Conservation (phyloP, 202 grass and related monocot species). For the Hordeum pubiflorum region DNA sequence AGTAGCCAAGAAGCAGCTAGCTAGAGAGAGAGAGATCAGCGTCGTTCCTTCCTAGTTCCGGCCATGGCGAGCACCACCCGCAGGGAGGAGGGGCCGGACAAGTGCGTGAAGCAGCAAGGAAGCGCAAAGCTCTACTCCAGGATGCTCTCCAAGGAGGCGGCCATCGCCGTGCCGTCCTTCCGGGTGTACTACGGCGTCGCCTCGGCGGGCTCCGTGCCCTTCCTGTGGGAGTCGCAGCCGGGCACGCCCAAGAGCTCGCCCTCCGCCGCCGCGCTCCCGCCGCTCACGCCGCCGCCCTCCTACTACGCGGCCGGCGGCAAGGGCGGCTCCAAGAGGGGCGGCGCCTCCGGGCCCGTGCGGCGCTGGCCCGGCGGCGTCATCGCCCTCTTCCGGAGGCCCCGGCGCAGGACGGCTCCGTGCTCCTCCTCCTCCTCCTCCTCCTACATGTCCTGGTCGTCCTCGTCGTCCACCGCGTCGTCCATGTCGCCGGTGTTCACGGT, state of each 20-base stretch:
- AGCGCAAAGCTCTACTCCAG: constrained; percentile 43
- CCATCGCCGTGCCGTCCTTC: constrained; percentile 56
- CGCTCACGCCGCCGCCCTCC: constrained; percentile 73
- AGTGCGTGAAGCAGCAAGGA: constrained; percentile 17
- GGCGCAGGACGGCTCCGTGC: constrained; percentile 1
- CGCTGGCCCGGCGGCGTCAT: constrained; percentile 26
- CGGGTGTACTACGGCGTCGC: constrained; percentile 75
- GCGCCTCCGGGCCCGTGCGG: background rate
- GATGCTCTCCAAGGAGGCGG: constrained; percentile 57
- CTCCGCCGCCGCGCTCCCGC: constrained; percentile 19
- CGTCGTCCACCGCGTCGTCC: constrained; percentile 20
- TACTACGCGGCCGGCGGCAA: constrained; percentile 28
- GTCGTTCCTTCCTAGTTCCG: background rate
- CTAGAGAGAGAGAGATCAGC: background rate
- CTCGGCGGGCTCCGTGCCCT: constrained; percentile 66
- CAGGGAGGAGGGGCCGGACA: background rate
- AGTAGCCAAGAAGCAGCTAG: too few relatives aligned
- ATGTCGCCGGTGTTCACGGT: constrained; percentile 40
- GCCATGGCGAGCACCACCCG: constrained; percentile 28
- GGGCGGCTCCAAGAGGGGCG: background rate
- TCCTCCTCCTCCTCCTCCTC: constrained; percentile 20
- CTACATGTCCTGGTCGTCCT: constrained; percentile 22
- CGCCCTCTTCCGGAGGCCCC: constrained; percentile 17
- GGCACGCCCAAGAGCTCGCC: constrained; percentile 70
- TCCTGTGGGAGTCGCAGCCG: constrained; percentile 82